These are phyloP conservation scores for Jaenimonas drosophilae DNA, from an alignment of 208 protist species.

Conservation along the genomic window DNA sequence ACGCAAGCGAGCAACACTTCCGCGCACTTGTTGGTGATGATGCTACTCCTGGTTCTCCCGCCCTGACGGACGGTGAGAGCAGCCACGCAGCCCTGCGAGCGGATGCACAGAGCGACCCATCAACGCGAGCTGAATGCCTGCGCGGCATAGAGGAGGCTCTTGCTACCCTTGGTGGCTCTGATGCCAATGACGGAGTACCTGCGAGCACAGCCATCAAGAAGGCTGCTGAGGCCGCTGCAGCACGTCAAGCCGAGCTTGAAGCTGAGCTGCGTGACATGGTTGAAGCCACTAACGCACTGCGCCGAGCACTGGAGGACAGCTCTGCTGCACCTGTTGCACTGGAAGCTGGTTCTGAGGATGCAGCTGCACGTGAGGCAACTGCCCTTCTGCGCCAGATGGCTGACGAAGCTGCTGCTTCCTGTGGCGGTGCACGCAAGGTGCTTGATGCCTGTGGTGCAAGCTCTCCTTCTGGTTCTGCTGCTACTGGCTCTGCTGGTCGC, in stretches of 20 bases:
- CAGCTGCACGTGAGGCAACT: background rate
- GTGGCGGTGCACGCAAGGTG: background rate
- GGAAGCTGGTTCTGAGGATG: background rate
- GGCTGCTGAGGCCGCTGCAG: background rate
- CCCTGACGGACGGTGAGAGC: background rate
- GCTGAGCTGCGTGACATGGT: background rate
- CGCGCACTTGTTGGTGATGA: background rate
- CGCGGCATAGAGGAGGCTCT: background rate
- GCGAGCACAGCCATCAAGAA: background rate
- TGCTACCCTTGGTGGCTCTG: background rate
- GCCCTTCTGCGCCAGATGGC: slow-evolving; percentile 1
- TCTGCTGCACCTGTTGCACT: background rate
- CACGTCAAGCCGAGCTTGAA: background rate
- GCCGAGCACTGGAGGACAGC: background rate
- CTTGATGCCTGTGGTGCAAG: background rate
- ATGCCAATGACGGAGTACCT: background rate
- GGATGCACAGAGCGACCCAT: slow-evolving; percentile 2
- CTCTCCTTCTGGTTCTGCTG: background rate
- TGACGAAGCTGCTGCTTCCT: slow-evolving; percentile 3
- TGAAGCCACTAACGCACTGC: background rate
- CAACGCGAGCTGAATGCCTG: slow-evolving; percentile 1
- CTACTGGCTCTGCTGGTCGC: background rate
- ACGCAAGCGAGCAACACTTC: background rate
- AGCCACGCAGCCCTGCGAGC: background rate
- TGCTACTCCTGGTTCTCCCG: background rate